A percentile compares a stretch with the other conserved stretches of the same genome.
These are phyloP conservation scores for Juglanconis sp. DNA, from an alignment of 2,329 filamentous ascomycete species.

Conservation along the genomic window DNA sequence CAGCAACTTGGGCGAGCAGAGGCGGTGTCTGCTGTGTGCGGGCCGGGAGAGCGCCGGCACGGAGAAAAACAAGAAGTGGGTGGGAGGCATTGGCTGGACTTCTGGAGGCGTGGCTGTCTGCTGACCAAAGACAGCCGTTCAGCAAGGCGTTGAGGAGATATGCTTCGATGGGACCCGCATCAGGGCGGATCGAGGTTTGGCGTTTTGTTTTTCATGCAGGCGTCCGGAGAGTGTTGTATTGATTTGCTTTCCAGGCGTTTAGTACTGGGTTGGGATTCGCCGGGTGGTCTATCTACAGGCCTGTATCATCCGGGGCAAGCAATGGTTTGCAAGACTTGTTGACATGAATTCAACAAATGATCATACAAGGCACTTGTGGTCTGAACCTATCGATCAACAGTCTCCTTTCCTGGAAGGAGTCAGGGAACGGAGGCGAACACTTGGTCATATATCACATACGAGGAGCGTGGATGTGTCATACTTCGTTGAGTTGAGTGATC, in stretches of 20 bases:
- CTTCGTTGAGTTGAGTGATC: too few species aligned
- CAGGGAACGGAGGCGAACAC: too few species aligned
- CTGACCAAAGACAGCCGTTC: slow-evolving; percentile 19
- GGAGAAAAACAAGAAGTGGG: slow-evolving; percentile 22
- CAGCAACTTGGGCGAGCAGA: slow-evolving; percentile 53
- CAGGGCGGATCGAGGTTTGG: background rate
- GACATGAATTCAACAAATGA: background rate
- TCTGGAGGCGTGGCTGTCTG: slow-evolving; percentile 17
- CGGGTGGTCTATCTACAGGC: background rate
- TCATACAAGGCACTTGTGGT: background rate
- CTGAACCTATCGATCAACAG: too few species aligned
- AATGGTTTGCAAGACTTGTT: background rate
- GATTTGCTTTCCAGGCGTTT: background rate
- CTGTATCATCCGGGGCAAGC: background rate
- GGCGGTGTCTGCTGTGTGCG: slow-evolving; percentile 52
- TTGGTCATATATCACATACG: too few species aligned
- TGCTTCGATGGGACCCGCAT: background rate
- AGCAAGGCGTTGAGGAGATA: background rate
- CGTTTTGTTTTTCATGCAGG: background rate
- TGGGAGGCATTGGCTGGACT: slow-evolving; percentile 11
- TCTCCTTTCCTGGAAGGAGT: too few species aligned
- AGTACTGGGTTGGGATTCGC: background rate
- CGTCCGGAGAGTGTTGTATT: background rate
- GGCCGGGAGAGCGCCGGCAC: slow-evolving; percentile 23
- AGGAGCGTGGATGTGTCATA: too few species aligned